Percentiles rank a stretch among this genome's conserved stretches.
Evolutionary conservation across 352 stramenopile genomes (phyloP).

Genomic region (Globisporangium abappressorium): DNA sequence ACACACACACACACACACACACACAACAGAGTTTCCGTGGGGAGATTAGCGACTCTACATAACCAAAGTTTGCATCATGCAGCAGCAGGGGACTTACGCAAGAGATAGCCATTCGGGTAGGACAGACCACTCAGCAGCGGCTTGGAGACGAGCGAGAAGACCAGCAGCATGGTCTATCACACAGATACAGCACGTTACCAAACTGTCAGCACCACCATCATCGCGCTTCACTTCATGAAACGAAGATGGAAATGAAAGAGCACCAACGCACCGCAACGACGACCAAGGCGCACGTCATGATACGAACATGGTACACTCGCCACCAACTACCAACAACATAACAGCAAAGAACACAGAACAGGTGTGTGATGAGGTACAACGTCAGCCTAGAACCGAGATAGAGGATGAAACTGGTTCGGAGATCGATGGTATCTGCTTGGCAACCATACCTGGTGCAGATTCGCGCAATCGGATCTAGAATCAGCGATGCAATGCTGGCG

Average conservation of each 20-base stretch:
- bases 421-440: neutral
- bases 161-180: conserved; percentile 36
- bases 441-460: conserved; percentile 33
- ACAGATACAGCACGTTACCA: neutral
- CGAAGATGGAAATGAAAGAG: neutral
- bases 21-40: neutral
- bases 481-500: conserved; percentile 47
- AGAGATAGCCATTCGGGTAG: conserved; percentile 37
- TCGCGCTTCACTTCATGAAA: neutral
- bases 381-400: neutral
- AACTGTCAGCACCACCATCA: neutral
- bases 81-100: conserved; percentile 32
- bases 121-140: conserved; percentile 37
- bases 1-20: too few relatives aligned
- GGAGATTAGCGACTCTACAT: neutral
- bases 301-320: conserved; percentile 45
- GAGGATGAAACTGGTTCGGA: neutral
- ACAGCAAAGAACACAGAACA: neutral
- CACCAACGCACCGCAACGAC: conserved; percentile 37
- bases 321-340: conserved; percentile 28
- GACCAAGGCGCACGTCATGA: conserved; percentile 31
- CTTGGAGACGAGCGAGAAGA: conserved; percentile 37
- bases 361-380: neutral
- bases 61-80: neutral
- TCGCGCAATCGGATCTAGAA: conserved; percentile 46